A percentile compares a stretch with the other conserved stretches of the same genome.
Conservation (phyloP, 1,284 basidiomycete genomes). For the Cystobasidiaceae sp. region DNA sequence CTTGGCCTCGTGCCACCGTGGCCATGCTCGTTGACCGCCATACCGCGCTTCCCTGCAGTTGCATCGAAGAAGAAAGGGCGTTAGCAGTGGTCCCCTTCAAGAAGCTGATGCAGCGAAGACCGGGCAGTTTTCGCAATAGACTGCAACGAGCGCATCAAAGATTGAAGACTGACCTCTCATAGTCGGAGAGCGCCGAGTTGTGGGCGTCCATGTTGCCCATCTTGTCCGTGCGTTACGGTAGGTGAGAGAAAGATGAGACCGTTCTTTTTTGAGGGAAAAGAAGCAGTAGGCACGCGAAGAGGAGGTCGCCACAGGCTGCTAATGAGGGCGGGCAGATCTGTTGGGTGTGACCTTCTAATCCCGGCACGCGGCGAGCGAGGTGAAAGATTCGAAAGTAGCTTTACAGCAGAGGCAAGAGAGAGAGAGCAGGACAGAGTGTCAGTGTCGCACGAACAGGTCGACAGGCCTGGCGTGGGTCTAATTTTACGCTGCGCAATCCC, state of each 20-base stretch:
- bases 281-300: neutral
- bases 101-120: neutral
- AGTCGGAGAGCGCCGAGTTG: constrained; percentile 11
- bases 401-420: too few species aligned
- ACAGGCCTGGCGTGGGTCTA: too few species aligned
- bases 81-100: neutral
- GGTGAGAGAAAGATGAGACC: too few species aligned
- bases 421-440: too few species aligned
- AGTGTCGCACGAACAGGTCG: too few species aligned
- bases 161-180: constrained; percentile 23
- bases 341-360: too few species aligned
- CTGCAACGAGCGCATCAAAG: neutral
- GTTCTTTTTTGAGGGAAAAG: neutral
- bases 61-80: neutral
- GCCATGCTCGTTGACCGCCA: constrained; percentile 22
- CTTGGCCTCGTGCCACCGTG: constrained; percentile 30
- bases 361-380: too few species aligned
- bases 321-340: too few species aligned
- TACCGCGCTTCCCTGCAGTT: constrained; percentile 20
- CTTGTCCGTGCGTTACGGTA: neutral
- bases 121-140: neutral
- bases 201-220: constrained; percentile 23
- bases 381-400: too few species aligned
- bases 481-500: too few species aligned
- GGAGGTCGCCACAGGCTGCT: too few species aligned